Evolutionary conservation across 768 basidiomycete genomes (phyloP).

Genomic region (Fistulinella prunicolor): DNA sequence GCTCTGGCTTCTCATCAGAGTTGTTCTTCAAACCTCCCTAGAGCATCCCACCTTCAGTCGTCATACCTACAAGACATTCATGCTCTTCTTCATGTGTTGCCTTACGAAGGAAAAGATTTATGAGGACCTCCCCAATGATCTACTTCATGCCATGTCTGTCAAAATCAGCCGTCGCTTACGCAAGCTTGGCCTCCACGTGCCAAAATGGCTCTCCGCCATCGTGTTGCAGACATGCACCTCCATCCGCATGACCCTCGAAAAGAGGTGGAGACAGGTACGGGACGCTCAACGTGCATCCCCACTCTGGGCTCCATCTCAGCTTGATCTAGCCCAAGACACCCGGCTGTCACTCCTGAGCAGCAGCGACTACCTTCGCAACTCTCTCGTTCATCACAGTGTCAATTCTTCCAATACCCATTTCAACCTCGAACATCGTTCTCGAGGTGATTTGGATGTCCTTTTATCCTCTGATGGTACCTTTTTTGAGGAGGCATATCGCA

Average conservation of each 20-base stretch:
- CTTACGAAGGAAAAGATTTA: background rate
- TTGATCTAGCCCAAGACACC: constrained; percentile 13
- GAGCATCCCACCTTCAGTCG: background rate
- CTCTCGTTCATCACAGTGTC: background rate
- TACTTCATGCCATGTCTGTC: background rate
- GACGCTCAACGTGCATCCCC: constrained; percentile 25
- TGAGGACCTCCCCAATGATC: background rate
- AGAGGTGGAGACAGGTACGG: constrained; percentile 36
- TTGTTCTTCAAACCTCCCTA: background rate
- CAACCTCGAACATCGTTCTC: too few relatives aligned
- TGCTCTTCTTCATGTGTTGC: background rate
- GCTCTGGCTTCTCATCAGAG: background rate
- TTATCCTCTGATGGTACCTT: too few relatives aligned
- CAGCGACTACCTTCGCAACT: background rate
- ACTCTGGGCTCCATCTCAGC: constrained; percentile 29
- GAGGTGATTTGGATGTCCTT: too few relatives aligned
- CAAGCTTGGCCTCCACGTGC: background rate
- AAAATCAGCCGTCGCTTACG: background rate
- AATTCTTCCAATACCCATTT: too few relatives aligned
- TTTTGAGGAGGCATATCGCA: too few relatives aligned
- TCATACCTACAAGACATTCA: background rate
- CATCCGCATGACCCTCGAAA: constrained; percentile 23
- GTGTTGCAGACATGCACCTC: background rate
- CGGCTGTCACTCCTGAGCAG: too few relatives aligned
- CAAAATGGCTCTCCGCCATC: background rate